These are phyloP conservation scores for Saccharomyces paradoxus DNA, from an alignment of 805 yeast species.

Conservation along the genomic window DNA sequence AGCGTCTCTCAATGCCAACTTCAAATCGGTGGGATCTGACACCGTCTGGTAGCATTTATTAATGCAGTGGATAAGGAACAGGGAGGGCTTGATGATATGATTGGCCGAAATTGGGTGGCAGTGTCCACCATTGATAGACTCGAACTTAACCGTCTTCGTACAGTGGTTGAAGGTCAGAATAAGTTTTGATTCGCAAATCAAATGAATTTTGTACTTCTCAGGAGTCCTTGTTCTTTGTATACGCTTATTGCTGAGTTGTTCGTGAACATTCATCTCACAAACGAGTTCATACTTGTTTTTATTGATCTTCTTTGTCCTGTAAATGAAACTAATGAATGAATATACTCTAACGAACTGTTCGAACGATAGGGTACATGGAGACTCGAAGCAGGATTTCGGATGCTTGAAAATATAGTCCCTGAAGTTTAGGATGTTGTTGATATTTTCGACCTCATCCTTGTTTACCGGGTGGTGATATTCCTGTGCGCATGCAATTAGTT, in stretches of 20 bases:
- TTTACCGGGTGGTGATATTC: neutral
- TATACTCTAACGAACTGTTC: neutral
- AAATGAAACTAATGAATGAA: neutral
- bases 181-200: neutral
- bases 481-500: neutral
- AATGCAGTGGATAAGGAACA: neutral
- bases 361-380: neutral
- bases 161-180: neutral
- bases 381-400: neutral
- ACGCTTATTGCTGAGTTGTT: neutral
- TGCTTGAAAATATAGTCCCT: neutral
- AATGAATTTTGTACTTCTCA: neutral
- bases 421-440: neutral
- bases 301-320: neutral
- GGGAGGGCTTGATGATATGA: neutral
- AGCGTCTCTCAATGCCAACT: neutral
- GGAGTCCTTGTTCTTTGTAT: neutral
- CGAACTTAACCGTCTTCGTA: neutral
- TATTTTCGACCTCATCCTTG: neutral
- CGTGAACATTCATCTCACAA: neutral
- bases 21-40: neutral
- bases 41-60: neutral
- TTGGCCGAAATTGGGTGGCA: neutral
- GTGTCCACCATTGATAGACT: neutral
- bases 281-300: neutral